Evolutionary conservation across 306 rosid genomes (phyloP), one percentile per base, ranked within the genome.

Genomic region (Datisca glomerata): DNA sequence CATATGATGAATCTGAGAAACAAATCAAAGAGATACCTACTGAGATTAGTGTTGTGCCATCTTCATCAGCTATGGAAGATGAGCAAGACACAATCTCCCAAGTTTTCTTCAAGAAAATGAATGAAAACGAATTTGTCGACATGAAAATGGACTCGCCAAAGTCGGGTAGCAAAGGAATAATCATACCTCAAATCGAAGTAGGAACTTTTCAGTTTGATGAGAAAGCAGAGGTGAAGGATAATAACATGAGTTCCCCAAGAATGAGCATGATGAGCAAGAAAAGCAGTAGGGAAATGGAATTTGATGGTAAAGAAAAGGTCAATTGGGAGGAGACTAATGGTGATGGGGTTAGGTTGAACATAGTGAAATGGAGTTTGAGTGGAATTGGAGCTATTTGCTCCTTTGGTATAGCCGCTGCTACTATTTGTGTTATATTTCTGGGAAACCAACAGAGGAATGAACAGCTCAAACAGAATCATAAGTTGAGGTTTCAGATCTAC

Each of bases 321-420:
- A 21, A 22, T 28, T 55, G 61, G 55, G 64, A 49, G 21, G 68
- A 46, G 25, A 60, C 45, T 12, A 55, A 8, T 15, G 63, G 37
- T 2, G 69, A 67, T 19, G n/a, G n/a, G n/a, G n/a, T n/a, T n/a
- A n/a, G n/a, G n/a, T 59, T 69, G 15, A 76, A 71, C 35, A 41
- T 82, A 1, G 73, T 85, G 77, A 86, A 76, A 47, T 69, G 79
- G 73, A 67, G 94, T 44, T 45, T 76, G 12, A 69, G 64, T 22
- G 96, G 96, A 24, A 49, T 87, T 51, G 94, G 96, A 43, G 96
- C 94, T 21, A 87, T 82, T 17, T 87, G 87, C 50, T 73, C 96
- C 7, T 78, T 82, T 47, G 93, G 94, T 17, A 61, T 87, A 67
- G 85, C 85, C 51, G 96, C 86, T 44, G 93, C 85, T 16, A 76